A percentile compares a stretch with the other conserved stretches of the same genome.
Evolutionary conservation across 495 filamentous ascomycete species (phyloP).

Genomic region (Immersiella caudata): DNA sequence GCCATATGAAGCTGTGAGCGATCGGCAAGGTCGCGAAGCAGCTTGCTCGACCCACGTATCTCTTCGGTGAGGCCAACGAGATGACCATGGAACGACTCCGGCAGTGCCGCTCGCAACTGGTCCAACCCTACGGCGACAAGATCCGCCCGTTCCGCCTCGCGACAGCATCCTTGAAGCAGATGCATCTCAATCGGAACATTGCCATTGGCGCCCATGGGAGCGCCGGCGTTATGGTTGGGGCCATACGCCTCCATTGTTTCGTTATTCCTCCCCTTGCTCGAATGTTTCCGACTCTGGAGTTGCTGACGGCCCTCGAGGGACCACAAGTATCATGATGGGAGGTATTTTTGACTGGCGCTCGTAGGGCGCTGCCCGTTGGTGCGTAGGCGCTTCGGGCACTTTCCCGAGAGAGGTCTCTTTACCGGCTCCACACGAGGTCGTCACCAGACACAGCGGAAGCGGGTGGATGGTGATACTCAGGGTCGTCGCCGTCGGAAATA

Average conservation of each 20-base stretch:
- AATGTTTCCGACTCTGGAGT: background rate
- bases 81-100: slow-evolving; percentile 46
- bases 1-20: slow-evolving; percentile 52
- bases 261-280: background rate
- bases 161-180: slow-evolving; percentile 49
- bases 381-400: background rate
- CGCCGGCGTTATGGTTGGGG: background rate
- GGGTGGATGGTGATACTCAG: background rate
- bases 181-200: slow-evolving; percentile 33
- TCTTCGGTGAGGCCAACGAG: slow-evolving; percentile 47
- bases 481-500: background rate
- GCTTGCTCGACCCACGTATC: slow-evolving; percentile 44
- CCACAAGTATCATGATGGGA: background rate
- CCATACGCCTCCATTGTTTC: background rate
- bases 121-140: slow-evolving; percentile 45
- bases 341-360: background rate
- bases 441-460: background rate
- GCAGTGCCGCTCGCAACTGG: slow-evolving; percentile 42
- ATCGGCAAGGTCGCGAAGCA: slow-evolving; percentile 55
- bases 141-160: slow-evolving; percentile 50
- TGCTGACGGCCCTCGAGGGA: background rate
- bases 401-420: background rate
- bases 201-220: slow-evolving; percentile 28
- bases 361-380: background rate
- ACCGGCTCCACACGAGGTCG: background rate